Base-by-base conservation (phyloP, 768 basidiomycete species). In the Coprinopsis cinerea region DNA sequence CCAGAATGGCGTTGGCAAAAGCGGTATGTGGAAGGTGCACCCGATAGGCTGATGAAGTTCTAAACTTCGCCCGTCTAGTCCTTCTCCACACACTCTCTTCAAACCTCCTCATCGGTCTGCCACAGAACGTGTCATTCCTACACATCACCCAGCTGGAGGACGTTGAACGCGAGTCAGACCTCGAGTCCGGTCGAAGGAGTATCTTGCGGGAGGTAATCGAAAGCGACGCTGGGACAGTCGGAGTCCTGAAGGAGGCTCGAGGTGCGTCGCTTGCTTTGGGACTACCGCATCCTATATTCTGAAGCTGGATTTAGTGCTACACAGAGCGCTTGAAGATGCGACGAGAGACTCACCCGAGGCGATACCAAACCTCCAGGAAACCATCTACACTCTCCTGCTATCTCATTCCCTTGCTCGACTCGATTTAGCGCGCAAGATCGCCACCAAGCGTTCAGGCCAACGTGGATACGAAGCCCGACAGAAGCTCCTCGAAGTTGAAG, bases 401-500 rank as follows among this genome's bases (percentile, higher is more conserved):
- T 52, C 41, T 2, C 60, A 60, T 17, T 55, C 62, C 0, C 42
- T 59, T 49, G 34, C 44, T 20, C 49, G 58, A 3, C 61, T 70
- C 4, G 67, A 67, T 1, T 65, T 71, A 39, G 62, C 70, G 25
- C 65, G 70, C 26, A 74, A 76, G 52, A 72, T 77, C 14, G 82
- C 83, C 0, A 59, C 64, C 2, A 67, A 77, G 45, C 66, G 81
- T 26, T 76, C 75, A 4, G 82, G 82, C 1, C 71, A 80, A 7
- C 64, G 82, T 23, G 82, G 83, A 0, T 73, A 75, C 36, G 72
- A 75, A 14, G 78, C 82, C 6, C 71, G 82, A 40, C 75, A 77
- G 55, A 73, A 72, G 14, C 67, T 79, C 23, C 65, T 79, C 17
- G 64, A 60, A 3, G 67, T 69, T 0, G 81, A 83, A 57, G 67